phyloP scores from a whole-genome alignment of 1,284 basidiomycete genomes.

The Puccinia triticina region DNA sequence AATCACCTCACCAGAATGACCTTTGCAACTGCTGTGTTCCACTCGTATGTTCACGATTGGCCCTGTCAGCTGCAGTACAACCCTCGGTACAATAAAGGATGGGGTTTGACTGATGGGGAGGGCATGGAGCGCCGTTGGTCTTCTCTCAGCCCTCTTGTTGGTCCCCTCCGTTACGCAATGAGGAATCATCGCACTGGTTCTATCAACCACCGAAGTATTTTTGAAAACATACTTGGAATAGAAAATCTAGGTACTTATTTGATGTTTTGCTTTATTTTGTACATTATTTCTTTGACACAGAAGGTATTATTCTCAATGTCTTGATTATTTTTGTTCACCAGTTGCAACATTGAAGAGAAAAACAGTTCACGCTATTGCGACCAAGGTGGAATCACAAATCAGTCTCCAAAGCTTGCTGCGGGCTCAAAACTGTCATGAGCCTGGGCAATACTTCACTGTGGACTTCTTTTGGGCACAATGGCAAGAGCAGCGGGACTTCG shows the following conservation, averaged over 20 bases:
- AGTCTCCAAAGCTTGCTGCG: not conserved
- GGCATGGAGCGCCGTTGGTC: conserved; percentile 18
- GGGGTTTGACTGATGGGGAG: conserved; percentile 14
- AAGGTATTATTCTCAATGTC: no score
- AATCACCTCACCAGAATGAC: not conserved
- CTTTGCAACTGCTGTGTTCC: conserved; percentile 18
- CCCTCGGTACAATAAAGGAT: not conserved
- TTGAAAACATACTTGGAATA: not conserved
- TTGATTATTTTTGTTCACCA: not conserved
- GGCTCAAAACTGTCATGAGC: not conserved
- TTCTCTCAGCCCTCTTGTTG: not conserved
- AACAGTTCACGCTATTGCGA: not conserved
- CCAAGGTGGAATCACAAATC: not conserved
- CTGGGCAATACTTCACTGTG: not conserved
- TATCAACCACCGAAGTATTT: not conserved
- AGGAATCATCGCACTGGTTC: not conserved
- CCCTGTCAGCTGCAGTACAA: conserved; percentile 7
- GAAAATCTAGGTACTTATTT: not conserved
- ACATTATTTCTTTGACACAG: no score
- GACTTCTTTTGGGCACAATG: not conserved
- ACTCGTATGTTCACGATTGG: conserved; percentile 19
- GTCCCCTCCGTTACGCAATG: conserved; percentile 7
- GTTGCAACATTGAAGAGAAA: not conserved
- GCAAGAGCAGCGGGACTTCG: not conserved
- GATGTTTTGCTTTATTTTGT: not conserved